phyloP scores from a whole-genome alignment of 2,329 filamentous ascomycete species.

The Fusarium clavum region DNA sequence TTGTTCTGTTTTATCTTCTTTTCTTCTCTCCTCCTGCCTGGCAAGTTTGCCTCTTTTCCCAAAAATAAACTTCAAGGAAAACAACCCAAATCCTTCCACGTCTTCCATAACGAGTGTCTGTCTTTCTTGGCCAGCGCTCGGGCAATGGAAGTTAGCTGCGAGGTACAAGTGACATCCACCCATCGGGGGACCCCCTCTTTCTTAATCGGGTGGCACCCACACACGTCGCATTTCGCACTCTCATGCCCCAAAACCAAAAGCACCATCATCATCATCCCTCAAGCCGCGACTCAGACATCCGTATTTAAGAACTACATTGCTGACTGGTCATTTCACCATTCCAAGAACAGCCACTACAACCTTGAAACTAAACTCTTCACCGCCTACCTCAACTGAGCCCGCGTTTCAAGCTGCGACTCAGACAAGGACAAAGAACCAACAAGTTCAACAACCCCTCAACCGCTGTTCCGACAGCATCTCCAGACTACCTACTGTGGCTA shows the following conservation, averaged over 20 bases:
- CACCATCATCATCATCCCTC: slow-evolving; percentile 36
- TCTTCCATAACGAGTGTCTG: neutral
- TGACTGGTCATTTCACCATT: slow-evolving; percentile 47
- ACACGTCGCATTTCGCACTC: slow-evolving; percentile 29
- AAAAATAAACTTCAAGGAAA: neutral
- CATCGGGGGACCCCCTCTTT: slow-evolving; percentile 8
- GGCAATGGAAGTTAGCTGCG: slow-evolving; percentile 16
- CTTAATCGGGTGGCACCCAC: slow-evolving; percentile 29
- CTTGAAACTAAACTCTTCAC: slow-evolving; percentile 40
- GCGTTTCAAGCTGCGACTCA: slow-evolving; percentile 21
- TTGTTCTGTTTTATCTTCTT: neutral
- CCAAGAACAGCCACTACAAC: slow-evolving; percentile 46
- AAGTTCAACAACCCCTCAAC: slow-evolving; percentile 25
- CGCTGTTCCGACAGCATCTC: slow-evolving; percentile 30
- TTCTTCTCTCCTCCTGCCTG: neutral
- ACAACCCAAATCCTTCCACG: neutral
- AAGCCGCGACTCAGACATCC: slow-evolving; percentile 36
- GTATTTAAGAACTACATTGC: slow-evolving; percentile 38
- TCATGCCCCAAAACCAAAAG: slow-evolving; percentile 26
- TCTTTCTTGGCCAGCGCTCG: neutral
- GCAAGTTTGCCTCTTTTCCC: slow-evolving; percentile 7
- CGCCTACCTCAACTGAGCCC: slow-evolving; percentile 35
- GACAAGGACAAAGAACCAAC: slow-evolving; percentile 20
- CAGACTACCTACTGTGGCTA: slow-evolving; percentile 38
- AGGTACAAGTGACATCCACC: slow-evolving; percentile 25